A percentile compares a stretch with the other conserved stretches of the same genome.
Conservation (phyloP, 768 basidiomycete genomes). For the Boletus edulis region DNA sequence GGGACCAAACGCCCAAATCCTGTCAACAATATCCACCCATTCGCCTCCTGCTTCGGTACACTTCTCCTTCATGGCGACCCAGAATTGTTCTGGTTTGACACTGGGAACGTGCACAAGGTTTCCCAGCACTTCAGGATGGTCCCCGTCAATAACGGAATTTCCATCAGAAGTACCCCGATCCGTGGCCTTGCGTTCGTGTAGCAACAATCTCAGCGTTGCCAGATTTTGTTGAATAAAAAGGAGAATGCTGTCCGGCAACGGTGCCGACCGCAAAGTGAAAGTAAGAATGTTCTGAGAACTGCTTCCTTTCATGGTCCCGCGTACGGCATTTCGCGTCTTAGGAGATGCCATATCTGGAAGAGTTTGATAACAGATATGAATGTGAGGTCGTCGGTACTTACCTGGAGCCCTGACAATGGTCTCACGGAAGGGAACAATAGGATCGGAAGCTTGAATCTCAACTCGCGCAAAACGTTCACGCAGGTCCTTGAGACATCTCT, state of each 20-base stretch:
- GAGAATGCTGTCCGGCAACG: conserved; percentile 69
- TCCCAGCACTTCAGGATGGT: conserved; percentile 47
- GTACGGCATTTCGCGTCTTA: conserved; percentile 63
- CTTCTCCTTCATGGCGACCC: conserved; percentile 62
- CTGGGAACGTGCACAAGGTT: conserved; percentile 61
- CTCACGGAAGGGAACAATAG: conserved; percentile 97
- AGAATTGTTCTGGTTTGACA: conserved; percentile 76
- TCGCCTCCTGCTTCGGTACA: conserved; percentile 70
- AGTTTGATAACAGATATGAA: neutral
- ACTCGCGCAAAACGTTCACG: conserved; percentile 92
- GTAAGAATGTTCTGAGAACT: conserved; percentile 70
- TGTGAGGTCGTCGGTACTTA: conserved; percentile 26
- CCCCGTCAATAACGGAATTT: conserved; percentile 30
- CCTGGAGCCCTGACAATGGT: conserved; percentile 82
- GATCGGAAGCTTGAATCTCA: conserved; percentile 90
- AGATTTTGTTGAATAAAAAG: conserved; percentile 79
- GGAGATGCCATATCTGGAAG: conserved; percentile 80
- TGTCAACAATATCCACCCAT: conserved; percentile 71
- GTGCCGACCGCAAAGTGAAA: conserved; percentile 81
- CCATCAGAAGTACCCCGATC: conserved; percentile 26
- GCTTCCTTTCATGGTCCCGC: conserved; percentile 76
- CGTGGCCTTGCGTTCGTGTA: conserved; percentile 45
- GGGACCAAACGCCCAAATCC: conserved; percentile 91
- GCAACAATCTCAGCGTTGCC: conserved; percentile 57
- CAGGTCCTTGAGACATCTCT: conserved; percentile 97